phyloP scores from a whole-genome alignment of 2,329 filamentous ascomycete genomes.

The Thelonectria discophora region DNA sequence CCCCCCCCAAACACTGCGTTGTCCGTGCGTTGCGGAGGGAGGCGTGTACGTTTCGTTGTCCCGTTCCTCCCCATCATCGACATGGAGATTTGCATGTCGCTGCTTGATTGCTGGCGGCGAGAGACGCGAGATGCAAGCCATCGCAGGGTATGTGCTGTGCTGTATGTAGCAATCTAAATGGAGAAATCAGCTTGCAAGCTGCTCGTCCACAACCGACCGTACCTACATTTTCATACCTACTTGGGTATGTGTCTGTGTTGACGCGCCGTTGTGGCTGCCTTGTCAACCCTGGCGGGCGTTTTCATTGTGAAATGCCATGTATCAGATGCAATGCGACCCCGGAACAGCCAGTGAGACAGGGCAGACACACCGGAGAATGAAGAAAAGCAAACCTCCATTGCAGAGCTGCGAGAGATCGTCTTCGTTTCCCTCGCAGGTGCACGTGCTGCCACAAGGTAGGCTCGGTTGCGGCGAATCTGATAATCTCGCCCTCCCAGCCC shows the following conservation, averaged over 20 bases:
- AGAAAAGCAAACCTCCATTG: not conserved
- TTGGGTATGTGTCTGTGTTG: slow-evolving; percentile 12
- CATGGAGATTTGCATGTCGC: not conserved
- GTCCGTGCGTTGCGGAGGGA: slow-evolving; percentile 46
- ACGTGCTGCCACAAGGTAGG: slow-evolving; percentile 17
- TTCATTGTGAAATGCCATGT: not conserved
- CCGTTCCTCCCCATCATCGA: not conserved
- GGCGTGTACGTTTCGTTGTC: slow-evolving; percentile 29
- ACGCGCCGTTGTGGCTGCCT: slow-evolving; percentile 10
- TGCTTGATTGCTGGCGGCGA: not conserved
- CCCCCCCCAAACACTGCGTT: slow-evolving; percentile 47
- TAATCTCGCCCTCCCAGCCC: slow-evolving; percentile 15
- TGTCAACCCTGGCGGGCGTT: slow-evolving; percentile 11
- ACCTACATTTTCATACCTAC: not conserved
- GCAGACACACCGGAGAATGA: slow-evolving; percentile 1
- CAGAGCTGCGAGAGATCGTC: not conserved
- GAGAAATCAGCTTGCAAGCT: not conserved
- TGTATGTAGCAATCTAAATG: slow-evolving; percentile 15
- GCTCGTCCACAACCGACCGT: no score
- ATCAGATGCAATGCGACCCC: slow-evolving; percentile 16
- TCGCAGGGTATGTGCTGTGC: not conserved
- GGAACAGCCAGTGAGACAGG: not conserved
- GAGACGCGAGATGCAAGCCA: not conserved
- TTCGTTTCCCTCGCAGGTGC: not conserved
- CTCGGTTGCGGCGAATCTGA: slow-evolving; percentile 19